Base-by-base conservation (phyloP, 345 rosid genomes). In the Crucihimalaya himalaica region DNA sequence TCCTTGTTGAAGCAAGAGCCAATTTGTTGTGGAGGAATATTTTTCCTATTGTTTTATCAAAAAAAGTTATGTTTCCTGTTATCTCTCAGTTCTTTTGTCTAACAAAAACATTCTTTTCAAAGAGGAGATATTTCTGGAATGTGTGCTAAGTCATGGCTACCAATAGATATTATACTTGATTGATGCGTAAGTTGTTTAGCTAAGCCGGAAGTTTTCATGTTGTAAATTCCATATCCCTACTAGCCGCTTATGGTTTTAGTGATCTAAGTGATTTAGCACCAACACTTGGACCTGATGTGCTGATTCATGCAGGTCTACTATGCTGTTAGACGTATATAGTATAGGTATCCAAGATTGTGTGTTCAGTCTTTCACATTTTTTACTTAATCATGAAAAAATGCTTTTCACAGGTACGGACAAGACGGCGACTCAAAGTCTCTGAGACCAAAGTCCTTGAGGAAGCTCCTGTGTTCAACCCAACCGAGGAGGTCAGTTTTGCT, bases 391-490 rank as follows among this genome's bases (percentile, higher is more conserved):
- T 67, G 56, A 48, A 55, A 73, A 69, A 81, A 62, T 55, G n/a
- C 47, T 23, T 75, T 81, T 69, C 66, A 73, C 82, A 85, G 88
- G 73, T 73, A 54, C 68, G 16, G 11, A 61, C 69, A 68, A 82
- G 66, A 35, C 73, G 74, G 82, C 66, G 40, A 61, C 83, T 59
- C 29, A 83, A 70, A 65, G 80, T 73, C 63, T 80, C 84, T 25
- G 63, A 46, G 69, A 68, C 60, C 8, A 46, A 74, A 66, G 67
- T 72, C 54, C 83, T 87, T 62, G 83, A 84, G 66, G 93, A 84
- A 71, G 85, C 82, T 82, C 89, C 93, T 54, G 80, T 86, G 43
- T 87, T 84, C 70, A 74, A 68, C 75, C 97, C 97, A 27, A 81
- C 82, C 40, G 85, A 86, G 61, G 83, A 87, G 96, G 96, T 91